Percentiles rank a stretch among this genome's conserved stretches.
Evolutionary conservation across 306 rosid genomes (phyloP).

Genomic region (Pterocarpus santalinus): DNA sequence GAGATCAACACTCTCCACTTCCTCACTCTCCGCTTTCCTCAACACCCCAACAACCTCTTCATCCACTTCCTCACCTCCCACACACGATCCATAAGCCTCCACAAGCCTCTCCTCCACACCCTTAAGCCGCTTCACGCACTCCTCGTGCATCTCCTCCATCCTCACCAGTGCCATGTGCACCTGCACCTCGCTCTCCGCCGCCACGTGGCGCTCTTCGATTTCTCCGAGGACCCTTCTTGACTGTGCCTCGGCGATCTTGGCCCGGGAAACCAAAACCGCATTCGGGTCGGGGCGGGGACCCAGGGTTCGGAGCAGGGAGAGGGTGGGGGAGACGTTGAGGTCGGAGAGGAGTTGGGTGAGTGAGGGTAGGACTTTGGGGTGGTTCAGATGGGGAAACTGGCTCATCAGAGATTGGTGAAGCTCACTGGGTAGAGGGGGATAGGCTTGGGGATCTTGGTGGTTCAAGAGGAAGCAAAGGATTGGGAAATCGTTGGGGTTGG

Average conservation of each 20-base stretch:
- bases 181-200: not conserved
- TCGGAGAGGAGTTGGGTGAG: conserved; percentile 42
- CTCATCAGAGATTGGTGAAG: conserved; percentile 39
- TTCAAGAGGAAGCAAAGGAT: conserved; percentile 46
- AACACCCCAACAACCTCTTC: conserved; percentile 47
- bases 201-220: not conserved
- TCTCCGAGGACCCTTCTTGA: no score
- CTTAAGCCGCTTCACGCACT: conserved; percentile 47
- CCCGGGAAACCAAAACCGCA: conserved; percentile 30
- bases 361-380: conserved; percentile 46
- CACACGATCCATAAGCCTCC: conserved; percentile 40
- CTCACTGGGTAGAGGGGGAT: conserved; percentile 33
- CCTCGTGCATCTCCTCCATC: conserved; percentile 54
- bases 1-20: conserved; percentile 52
- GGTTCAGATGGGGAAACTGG: conserved; percentile 44
- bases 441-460: conserved; percentile 42
- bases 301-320: conserved; percentile 52
- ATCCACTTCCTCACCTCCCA: conserved; percentile 16
- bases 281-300: conserved; percentile 55
- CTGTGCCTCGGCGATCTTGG: conserved; percentile 27
- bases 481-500: conserved; percentile 49
- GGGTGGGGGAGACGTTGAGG: conserved; percentile 40
- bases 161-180: conserved; percentile 49
- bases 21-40: conserved; percentile 48
- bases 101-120: conserved; percentile 51